Evolutionary conservation across 805 yeast genomes (phyloP).

Genomic region (Scheffersomyces lignosus): DNA sequence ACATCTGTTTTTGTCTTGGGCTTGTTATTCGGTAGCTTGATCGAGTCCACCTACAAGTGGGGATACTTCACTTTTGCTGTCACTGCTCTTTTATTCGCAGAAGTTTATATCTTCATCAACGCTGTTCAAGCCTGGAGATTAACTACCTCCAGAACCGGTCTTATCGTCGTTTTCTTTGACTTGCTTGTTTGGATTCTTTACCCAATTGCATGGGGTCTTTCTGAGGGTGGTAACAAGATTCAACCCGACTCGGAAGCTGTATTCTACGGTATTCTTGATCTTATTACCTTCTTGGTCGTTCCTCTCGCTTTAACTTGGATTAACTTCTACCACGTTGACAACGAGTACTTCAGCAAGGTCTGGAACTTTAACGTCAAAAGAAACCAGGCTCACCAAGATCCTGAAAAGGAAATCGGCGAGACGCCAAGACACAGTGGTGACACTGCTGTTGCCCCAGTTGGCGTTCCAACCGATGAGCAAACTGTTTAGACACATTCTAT

Average conservation of each 20-base stretch:
- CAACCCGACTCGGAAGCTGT: constrained; percentile 59
- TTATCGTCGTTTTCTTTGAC: constrained; percentile 27
- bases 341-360: constrained; percentile 23
- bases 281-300: constrained; percentile 42
- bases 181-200: constrained; percentile 48
- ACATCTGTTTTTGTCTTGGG: constrained; percentile 52
- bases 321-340: constrained; percentile 25
- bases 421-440: constrained; percentile 48
- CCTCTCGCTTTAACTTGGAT: constrained; percentile 39
- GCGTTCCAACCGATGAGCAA: constrained; percentile 5
- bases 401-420: constrained; percentile 22
- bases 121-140: background rate
- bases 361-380: constrained; percentile 9
- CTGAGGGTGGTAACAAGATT: constrained; percentile 64
- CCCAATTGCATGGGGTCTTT: constrained; percentile 51
- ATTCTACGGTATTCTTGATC: constrained; percentile 59
- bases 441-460: constrained; percentile 34
- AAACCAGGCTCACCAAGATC: constrained; percentile 3
- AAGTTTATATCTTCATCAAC: background rate
- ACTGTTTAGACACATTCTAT: too few species aligned
- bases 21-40: constrained; percentile 56
- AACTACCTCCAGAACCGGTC: background rate
- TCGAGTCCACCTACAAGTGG: constrained; percentile 61
- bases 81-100: constrained; percentile 40
- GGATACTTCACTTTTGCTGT: constrained; percentile 63